Evolutionary conservation across 1,139 yeast species (phyloP), one percentile per base, ranked within the genome.

Genomic region (Taphrina betulina): DNA sequence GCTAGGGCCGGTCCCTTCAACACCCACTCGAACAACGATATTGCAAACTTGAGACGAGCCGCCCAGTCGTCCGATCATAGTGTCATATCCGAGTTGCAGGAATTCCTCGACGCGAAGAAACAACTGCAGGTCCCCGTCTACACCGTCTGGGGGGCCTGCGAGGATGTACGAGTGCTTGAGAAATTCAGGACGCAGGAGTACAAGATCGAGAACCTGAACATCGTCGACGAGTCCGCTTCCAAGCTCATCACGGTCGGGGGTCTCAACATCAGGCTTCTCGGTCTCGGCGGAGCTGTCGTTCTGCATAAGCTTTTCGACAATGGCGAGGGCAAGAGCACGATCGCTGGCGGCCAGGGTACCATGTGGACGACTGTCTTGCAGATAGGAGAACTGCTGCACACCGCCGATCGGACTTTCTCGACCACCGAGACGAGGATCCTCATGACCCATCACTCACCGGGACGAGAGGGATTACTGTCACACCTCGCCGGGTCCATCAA

Each of bases 331-430:
- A 62, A 65, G 17, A 59, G 68, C n/a, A 64, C 71, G 17, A 75
- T 79, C 31, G 78, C 83, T 19, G 95, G 95, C 0, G 83, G 82
- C 60, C 77, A 81, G 10, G 92, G 94, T 1, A 82, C 83, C 60
- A 75, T 83, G 60, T 85, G 95, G 95, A 77, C 83, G 28, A 82
- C 86, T 5, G 71, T 83, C 58, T 68, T 83, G 44, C 94, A 85
- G 66, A 72, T 85, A 37, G 90, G 92, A 2, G 82, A 80, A 66
- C 72, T 80, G 50, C 71, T 79, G 29, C 74, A 78, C 58, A 76
- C 80, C 0, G 76, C 72, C 57, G 71, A 72, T 64, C 59, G 70
- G 57, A 64, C 72, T 51, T 69, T 70, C 67, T 73, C 71, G 51
- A 68, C 69, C 29, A 58, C 67, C 7, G 78, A 83, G 54, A 78